Evolutionary conservation across 23 red algal species (phyloP).

Genomic region (Gracilaria domingensis): DNA sequence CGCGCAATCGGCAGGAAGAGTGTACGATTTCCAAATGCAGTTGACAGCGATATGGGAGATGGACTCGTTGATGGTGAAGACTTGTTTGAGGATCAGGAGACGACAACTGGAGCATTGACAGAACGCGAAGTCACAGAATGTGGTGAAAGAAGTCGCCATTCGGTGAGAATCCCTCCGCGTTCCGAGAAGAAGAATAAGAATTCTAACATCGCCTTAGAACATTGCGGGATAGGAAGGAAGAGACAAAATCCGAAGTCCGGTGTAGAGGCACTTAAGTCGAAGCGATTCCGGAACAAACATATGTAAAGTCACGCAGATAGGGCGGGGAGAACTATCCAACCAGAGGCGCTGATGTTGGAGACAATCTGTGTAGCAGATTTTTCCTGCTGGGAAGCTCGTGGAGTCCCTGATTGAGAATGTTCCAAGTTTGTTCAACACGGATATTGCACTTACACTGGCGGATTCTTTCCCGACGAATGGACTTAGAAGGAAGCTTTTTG

Average conservation of each 20-base stretch:
- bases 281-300: neutral
- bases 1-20: neutral
- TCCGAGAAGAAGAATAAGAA: neutral
- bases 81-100: conserved; percentile 4
- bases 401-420: no score
- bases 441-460: no score
- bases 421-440: no score
- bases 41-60: neutral
- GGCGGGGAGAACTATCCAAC: neutral
- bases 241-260: neutral
- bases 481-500: no score
- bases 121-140: neutral
- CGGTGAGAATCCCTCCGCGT: neutral
- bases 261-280: neutral
- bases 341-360: neutral
- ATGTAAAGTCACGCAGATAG: neutral
- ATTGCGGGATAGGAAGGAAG: neutral
- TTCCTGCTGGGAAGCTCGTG: neutral
- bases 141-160: neutral
- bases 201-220: neutral
- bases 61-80: conserved; percentile 5
- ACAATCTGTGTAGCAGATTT: no score
- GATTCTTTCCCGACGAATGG: no score
- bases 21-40: neutral
- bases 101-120: neutral